Evolutionary conservation across 257 asterid species (phyloP), one percentile per base, ranked within the genome.

Genomic region (Rehmannia glutinosa): DNA sequence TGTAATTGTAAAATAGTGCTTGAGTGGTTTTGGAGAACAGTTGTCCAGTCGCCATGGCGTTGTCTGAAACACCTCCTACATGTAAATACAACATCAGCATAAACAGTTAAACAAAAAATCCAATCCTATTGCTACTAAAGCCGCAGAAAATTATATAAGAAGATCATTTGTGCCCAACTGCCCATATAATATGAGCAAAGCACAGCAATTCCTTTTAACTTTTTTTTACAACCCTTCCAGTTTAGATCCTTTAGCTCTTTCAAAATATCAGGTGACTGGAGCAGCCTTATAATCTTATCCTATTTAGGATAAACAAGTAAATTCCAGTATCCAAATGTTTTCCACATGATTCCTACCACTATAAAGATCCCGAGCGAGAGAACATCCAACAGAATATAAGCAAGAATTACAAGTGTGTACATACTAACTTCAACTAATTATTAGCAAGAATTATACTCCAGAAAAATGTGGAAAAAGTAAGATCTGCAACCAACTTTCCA

Each of bases 21-120:
- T 90, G 97, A 23, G 99, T 90, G 62, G 89, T 86, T 77, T 83
- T 86, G 62, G 99, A 93, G 76, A 93, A 93, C 76, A 93, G 83
- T 74, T 88, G 95, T 41, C 99, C 97, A 1, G 97, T 83, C 64
- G 99, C 95, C 99, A 93, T 93, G 82, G 73, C 65, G 71, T 52
- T 52, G 55, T 65, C 74, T 65, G 72, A 62, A 53, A 55, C 51
- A 57, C 63, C 76, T 70, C 82, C 84, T 70, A 85, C 80, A 61
- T 53, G 46, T 5, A 71, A 51, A 77, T 20, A 73, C 51, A 77
- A 59, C 62, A 70, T 70, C 70, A 80, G 64, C 53, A 42, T 19
- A 66, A 56, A 16, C 13, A 16, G 62, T 47, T 54, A 1, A 19
- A 51, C 20, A 33, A 23, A 50, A 15, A 73, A 55, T 17, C 15